phyloP scores from a whole-genome alignment of 2,329 filamentous ascomycete genomes.

The Hypoxylon sp. region DNA sequence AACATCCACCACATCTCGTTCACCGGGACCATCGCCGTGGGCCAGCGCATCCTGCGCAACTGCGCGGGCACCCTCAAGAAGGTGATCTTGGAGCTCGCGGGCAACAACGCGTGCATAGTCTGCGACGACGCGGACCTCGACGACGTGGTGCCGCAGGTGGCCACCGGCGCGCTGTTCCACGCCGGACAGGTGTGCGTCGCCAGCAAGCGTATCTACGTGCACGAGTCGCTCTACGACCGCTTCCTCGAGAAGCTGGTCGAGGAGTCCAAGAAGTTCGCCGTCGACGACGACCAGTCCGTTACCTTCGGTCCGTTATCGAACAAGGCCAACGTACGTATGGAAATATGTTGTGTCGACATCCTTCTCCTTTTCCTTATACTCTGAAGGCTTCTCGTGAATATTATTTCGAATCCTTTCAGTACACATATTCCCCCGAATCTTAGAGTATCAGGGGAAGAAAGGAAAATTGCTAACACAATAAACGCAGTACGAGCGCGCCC shows the following conservation, averaged over 20 bases:
- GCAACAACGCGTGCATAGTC: conserved; percentile 67
- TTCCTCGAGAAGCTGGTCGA: conserved; percentile 61
- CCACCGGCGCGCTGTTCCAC: conserved; percentile 62
- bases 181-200: conserved; percentile 67
- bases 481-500: conserved; percentile 64
- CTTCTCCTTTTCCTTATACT: no score
- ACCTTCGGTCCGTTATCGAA: conserved; percentile 73
- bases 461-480: no score
- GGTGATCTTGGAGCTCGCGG: conserved; percentile 65
- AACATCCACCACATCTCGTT: conserved; percentile 69
- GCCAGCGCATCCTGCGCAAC: conserved; percentile 60
- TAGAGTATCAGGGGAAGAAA: no score
- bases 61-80: conserved; percentile 65
- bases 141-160: conserved; percentile 58
- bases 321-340: conserved; percentile 61
- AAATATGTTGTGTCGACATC: no score
- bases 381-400: no score
- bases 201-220: conserved; percentile 70
- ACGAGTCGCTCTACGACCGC: conserved; percentile 68
- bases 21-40: conserved; percentile 67
- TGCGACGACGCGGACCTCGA: conserved; percentile 64
- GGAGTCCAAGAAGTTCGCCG: conserved; percentile 59
- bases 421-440: no score
- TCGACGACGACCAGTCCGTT: conserved; percentile 51
- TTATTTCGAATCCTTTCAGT: no score